Evolutionary conservation across 768 basidiomycete genomes (phyloP).

Genomic region (Hygrocybe punicea): DNA sequence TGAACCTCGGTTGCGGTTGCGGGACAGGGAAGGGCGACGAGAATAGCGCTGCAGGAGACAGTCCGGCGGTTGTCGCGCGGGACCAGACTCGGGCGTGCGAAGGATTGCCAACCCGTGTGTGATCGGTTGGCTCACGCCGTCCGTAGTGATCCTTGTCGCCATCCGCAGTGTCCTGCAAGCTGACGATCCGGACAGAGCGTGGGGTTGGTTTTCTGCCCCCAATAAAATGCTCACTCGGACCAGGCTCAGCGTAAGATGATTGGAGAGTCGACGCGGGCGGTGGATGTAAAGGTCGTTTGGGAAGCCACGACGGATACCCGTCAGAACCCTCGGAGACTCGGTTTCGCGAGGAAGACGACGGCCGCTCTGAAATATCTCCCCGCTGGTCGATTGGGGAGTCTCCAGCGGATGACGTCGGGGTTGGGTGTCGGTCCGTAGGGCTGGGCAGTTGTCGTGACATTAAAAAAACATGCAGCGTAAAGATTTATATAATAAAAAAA

Average conservation of each 20-base stretch:
- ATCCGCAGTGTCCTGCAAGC: conserved; percentile 51
- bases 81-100: conserved; percentile 53
- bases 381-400: conserved; percentile 22
- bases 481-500: no score
- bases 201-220: conserved; percentile 78
- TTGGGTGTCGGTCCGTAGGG: conserved; percentile 24
- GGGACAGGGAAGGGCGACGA: conserved; percentile 36
- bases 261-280: conserved; percentile 69
- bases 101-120: conserved; percentile 42
- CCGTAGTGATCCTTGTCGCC: conserved; percentile 38
- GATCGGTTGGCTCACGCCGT: conserved; percentile 51
- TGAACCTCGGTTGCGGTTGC: conserved; percentile 60
- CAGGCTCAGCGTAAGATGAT: conserved; percentile 38
- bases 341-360: conserved; percentile 32
- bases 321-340: conserved; percentile 50
- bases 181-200: conserved; percentile 79
- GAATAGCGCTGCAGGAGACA: conserved; percentile 45
- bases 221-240: conserved; percentile 36
- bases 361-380: conserved; percentile 21
- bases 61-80: conserved; percentile 46
- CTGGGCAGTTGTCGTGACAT: conserved; percentile 43
- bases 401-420: conserved; percentile 22
- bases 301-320: conserved; percentile 84
- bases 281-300: conserved; percentile 71
- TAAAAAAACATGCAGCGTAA: no score